These are phyloP conservation scores for Scedosporium apiospermum DNA, from an alignment of 2,329 filamentous ascomycete genomes.

Conservation along the genomic window DNA sequence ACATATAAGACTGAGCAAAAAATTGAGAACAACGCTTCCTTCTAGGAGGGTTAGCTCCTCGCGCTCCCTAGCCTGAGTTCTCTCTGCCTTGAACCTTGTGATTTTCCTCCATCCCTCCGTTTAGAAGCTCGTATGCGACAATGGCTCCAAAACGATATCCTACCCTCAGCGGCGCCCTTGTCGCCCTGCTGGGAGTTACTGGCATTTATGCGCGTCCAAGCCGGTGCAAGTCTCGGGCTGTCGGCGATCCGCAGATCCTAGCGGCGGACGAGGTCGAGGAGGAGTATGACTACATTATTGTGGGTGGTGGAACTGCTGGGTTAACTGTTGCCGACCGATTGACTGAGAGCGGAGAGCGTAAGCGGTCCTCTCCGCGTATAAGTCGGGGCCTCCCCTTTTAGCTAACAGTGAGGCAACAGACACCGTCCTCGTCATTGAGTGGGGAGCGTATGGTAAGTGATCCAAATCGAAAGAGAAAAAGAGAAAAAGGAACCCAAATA, in stretches of 20 bases:
- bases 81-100: neutral
- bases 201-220: neutral
- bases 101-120: neutral
- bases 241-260: neutral
- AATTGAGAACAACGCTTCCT: neutral
- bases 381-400: neutral
- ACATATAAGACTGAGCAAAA: neutral
- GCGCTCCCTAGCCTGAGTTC: too few relatives aligned
- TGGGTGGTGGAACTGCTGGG: conserved; percentile 53
- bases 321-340: conserved; percentile 46
- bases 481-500: neutral
- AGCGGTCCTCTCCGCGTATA: neutral
- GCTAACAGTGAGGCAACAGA: conserved; percentile 6
- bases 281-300: conserved; percentile 49
- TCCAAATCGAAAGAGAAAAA: conserved; percentile 10
- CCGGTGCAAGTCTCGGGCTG: neutral
- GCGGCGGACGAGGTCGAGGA: neutral
- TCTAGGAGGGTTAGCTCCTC: neutral
- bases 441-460: conserved; percentile 15
- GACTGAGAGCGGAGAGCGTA: conserved; percentile 41
- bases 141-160: neutral
- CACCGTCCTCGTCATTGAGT: conserved; percentile 12
- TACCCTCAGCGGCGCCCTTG: neutral
- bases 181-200: neutral
- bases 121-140: neutral